Evolutionary conservation across 208 protist species (phyloP).

Genomic region (Zelonia costaricensis): DNA sequence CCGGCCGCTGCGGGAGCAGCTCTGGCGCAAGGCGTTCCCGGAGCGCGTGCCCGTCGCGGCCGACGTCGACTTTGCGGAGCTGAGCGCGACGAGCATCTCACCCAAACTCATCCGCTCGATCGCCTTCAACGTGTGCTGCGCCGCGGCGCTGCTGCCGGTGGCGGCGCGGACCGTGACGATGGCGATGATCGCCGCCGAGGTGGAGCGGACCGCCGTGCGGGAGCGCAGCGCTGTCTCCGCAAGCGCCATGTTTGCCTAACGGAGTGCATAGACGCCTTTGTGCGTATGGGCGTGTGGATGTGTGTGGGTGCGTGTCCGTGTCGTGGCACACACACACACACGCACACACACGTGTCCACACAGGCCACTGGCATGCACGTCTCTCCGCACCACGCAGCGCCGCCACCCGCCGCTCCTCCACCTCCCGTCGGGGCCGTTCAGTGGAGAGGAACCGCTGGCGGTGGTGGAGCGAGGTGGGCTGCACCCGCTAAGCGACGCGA

Average conservation of each 20-base stretch:
- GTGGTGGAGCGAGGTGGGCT: no score
- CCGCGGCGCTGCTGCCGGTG: constrained; percentile 56
- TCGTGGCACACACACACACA: background rate
- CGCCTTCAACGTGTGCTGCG: constrained; percentile 77
- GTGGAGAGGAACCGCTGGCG: no score
- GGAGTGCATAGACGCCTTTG: background rate
- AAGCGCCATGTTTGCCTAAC: constrained; percentile 73
- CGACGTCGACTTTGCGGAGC: constrained; percentile 59
- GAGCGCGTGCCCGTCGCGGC: constrained; percentile 55
- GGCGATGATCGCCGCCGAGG: constrained; percentile 66
- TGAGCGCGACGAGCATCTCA: constrained; percentile 52
- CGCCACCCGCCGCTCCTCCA: no score
- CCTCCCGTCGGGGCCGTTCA: no score
- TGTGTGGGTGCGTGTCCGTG: background rate
- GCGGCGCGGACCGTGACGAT: constrained; percentile 58
- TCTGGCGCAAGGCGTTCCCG: constrained; percentile 77
- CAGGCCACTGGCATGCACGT: no score
- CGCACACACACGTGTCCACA: background rate
- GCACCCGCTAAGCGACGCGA: no score
- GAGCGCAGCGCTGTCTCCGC: constrained; percentile 46
- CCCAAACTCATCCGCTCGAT: constrained; percentile 78
- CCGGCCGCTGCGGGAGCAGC: constrained; percentile 52
- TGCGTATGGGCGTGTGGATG: background rate
- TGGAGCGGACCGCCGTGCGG: constrained; percentile 41
- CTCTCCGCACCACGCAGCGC: no score